Percentiles rank a stretch among this genome's conserved stretches.
phyloP scores from a whole-genome alignment of 164 flowering plant genomes.

The Vitis rotundifolia region DNA sequence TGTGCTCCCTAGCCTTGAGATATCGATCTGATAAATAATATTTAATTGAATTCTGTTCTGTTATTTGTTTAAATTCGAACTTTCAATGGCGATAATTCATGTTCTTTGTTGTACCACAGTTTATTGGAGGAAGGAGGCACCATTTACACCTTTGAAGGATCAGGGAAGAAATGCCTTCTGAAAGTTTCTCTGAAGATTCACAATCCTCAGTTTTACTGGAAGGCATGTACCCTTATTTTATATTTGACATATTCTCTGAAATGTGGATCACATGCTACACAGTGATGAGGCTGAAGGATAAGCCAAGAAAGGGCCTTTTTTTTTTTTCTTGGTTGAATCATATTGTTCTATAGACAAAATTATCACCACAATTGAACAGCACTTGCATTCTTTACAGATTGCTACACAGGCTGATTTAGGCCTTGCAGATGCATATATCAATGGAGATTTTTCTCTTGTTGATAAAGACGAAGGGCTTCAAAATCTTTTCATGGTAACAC shows the following conservation, averaged over 20 bases:
- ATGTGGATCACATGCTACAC: too few relatives aligned
- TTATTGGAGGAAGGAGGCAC: slow-evolving; percentile 93
- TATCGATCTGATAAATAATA: too few relatives aligned
- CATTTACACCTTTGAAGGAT: slow-evolving; percentile 71
- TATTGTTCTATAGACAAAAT: not conserved
- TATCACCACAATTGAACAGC: not conserved
- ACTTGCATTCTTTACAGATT: slow-evolving; percentile 43
- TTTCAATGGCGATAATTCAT: not conserved
- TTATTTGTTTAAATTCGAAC: too few relatives aligned
- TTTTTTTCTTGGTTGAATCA: not conserved
- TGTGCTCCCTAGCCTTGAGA: too few relatives aligned
- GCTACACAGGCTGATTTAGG: slow-evolving; percentile 90
- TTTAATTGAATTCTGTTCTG: too few relatives aligned
- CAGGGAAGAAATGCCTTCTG: slow-evolving; percentile 35
- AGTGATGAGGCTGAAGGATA: too few relatives aligned
- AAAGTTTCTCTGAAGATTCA: slow-evolving; percentile 66
- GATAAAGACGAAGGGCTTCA: slow-evolving; percentile 79
- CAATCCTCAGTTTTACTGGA: slow-evolving; percentile 87
- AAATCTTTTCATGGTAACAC: slow-evolving; percentile 68
- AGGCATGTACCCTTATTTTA: slow-evolving; percentile 40
- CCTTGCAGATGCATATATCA: slow-evolving; percentile 91
- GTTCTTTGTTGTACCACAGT: slow-evolving; percentile 35
- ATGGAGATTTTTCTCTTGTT: slow-evolving; percentile 85
- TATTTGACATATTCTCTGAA: not conserved
- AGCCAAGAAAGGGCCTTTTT: too few relatives aligned